Evolutionary conservation across 306 rosid genomes (phyloP).

Genomic region (Cucumis melo): DNA sequence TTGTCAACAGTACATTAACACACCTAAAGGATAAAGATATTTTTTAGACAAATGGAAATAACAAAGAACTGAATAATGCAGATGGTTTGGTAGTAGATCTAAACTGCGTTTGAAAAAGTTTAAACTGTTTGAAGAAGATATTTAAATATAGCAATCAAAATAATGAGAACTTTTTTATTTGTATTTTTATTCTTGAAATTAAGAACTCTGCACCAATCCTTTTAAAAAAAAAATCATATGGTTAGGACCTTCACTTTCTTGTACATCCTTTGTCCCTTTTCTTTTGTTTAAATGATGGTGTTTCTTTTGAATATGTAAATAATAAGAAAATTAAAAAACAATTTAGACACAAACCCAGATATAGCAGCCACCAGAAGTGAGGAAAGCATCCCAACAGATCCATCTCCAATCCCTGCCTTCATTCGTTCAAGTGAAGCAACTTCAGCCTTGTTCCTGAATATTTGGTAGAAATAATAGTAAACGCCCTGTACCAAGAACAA

Average conservation of each 20-base stretch:
- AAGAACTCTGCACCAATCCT: background rate
- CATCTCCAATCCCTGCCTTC: conserved; percentile 67
- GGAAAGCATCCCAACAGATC: conserved; percentile 84
- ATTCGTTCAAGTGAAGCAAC: conserved; percentile 42
- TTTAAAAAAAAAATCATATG: background rate
- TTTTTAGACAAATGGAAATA: conserved; percentile 2
- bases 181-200: background rate
- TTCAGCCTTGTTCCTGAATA: conserved; percentile 92
- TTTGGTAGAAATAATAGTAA: conserved; percentile 99
- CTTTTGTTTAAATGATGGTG: background rate
- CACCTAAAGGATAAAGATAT: conserved; percentile 46
- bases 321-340: background rate
- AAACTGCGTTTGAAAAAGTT: background rate
- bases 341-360: conserved; percentile 44
- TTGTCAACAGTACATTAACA: conserved; percentile 84
- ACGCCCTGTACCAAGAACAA: conserved; percentile 74
- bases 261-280: background rate
- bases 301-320: background rate
- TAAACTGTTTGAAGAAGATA: background rate
- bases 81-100: background rate
- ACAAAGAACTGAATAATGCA: background rate
- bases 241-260: background rate
- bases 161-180: background rate
- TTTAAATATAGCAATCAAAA: background rate
- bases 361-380: conserved; percentile 90